These are phyloP conservation scores for Agaricus bisporus DNA, from an alignment of 768 basidiomycete genomes.

Conservation along the genomic window DNA sequence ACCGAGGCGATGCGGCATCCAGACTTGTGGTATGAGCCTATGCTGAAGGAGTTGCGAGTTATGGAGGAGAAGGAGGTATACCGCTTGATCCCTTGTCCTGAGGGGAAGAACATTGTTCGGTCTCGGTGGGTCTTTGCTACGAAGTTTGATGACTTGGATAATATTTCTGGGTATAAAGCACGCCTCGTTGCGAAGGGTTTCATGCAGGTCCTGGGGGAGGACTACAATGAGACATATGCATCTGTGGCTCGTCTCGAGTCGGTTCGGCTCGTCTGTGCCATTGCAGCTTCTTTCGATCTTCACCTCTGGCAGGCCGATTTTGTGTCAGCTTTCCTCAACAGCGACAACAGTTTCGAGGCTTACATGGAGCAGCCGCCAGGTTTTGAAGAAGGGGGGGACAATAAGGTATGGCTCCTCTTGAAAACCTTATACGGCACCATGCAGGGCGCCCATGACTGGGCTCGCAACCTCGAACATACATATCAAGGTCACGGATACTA, in stretches of 20 bases:
- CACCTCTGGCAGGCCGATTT: slow-evolving; percentile 17
- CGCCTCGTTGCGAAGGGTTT: slow-evolving; percentile 14
- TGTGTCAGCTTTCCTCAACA: slow-evolving; percentile 15
- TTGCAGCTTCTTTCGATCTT: slow-evolving; percentile 6
- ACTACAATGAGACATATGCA: slow-evolving; percentile 14
- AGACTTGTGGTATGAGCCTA: slow-evolving; percentile 7
- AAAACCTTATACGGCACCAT: slow-evolving; percentile 15
- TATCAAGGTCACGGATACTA: slow-evolving; percentile 7
- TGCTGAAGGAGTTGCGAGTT: neutral
- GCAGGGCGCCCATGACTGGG: slow-evolving; percentile 12
- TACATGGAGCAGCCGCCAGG: slow-evolving; percentile 14
- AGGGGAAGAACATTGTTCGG: slow-evolving; percentile 4
- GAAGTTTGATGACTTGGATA: slow-evolving; percentile 12
- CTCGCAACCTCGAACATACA: slow-evolving; percentile 8
- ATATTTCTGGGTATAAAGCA: slow-evolving; percentile 11
- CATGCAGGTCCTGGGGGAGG: slow-evolving; percentile 12
- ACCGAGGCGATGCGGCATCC: slow-evolving; percentile 2
- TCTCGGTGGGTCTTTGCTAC: slow-evolving; percentile 10
- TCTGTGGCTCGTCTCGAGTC: slow-evolving; percentile 14
- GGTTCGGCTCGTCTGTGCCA: slow-evolving; percentile 13
- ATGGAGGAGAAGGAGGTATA: slow-evolving; percentile 23
- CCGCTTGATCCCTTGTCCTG: slow-evolving; percentile 2
- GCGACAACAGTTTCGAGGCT: slow-evolving; percentile 14
- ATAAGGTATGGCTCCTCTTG: slow-evolving; percentile 12
- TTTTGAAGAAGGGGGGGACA: slow-evolving; percentile 1